A percentile compares a stretch with the other conserved stretches of the same genome.
These are phyloP conservation scores for Tylopilus cervinicoccineus DNA, from an alignment of 768 basidiomycete genomes.

Conservation along the genomic window DNA sequence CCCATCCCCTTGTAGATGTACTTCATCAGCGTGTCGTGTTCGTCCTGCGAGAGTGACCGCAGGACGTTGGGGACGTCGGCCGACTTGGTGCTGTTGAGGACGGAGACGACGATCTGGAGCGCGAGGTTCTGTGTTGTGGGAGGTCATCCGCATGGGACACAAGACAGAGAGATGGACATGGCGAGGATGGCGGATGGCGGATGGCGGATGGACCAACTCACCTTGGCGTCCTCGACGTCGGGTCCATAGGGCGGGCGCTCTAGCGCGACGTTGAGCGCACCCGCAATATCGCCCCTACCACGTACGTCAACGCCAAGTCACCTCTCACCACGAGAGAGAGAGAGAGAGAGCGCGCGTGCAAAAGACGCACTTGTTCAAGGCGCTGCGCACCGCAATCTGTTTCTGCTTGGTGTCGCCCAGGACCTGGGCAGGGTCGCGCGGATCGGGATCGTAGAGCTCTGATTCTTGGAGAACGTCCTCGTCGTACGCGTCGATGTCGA, in stretches of 20 bases:
- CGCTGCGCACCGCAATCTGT: slow-evolving; percentile 63
- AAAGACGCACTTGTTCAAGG: slow-evolving; percentile 64
- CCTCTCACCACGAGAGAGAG: too few relatives aligned
- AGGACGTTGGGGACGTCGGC: slow-evolving; percentile 79
- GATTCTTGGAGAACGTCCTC: slow-evolving; percentile 84
- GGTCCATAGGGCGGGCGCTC: slow-evolving; percentile 87
- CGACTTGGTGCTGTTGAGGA: slow-evolving; percentile 91
- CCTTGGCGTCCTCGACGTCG: slow-evolving; percentile 88
- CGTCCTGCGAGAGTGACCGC: slow-evolving; percentile 64
- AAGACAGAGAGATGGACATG: too few relatives aligned
- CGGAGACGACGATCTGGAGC: slow-evolving; percentile 75
- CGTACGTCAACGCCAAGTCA: too few relatives aligned
- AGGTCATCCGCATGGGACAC: too few relatives aligned
- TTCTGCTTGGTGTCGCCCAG: slow-evolving; percentile 75
- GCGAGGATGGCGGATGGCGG: not conserved
- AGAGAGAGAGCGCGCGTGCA: too few relatives aligned
- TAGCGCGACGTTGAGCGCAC: slow-evolving; percentile 67
- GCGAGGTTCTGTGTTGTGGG: slow-evolving; percentile 74
- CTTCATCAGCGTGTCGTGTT: slow-evolving; percentile 93
- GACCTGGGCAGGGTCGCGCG: slow-evolving; percentile 69
- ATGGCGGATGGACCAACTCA: slow-evolving; percentile 25
- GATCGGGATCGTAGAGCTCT: slow-evolving; percentile 85
- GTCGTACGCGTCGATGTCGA: slow-evolving; percentile 91
- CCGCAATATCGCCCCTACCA: slow-evolving; percentile 68
- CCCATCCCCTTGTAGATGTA: slow-evolving; percentile 98